Conservation (phyloP, 1,284 basidiomycete genomes). For the Neotropicomus parvogracilis region DNA sequence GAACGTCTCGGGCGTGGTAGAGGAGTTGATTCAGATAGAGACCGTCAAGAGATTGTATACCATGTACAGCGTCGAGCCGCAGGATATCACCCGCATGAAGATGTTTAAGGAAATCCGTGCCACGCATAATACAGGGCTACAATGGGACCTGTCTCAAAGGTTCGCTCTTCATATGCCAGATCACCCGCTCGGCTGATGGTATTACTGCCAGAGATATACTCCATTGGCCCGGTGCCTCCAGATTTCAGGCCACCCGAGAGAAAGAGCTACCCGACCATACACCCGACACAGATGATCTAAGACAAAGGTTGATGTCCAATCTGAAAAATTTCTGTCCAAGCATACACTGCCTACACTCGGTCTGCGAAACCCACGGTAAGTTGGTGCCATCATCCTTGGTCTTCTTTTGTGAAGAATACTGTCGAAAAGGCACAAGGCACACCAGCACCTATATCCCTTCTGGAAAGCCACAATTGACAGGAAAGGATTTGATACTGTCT, state of each 20-base stretch:
- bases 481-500: conserved; percentile 28
- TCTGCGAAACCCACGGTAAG: conserved; percentile 50
- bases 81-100: conserved; percentile 35
- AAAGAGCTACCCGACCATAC: conserved; percentile 8
- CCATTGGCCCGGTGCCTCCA: conserved; percentile 27
- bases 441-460: conserved; percentile 23
- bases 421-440: conserved; percentile 12
- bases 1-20: conserved; percentile 26
- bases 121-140: conserved; percentile 27
- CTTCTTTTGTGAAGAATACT: not conserved
- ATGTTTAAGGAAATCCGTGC: conserved; percentile 20
- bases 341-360: conserved; percentile 46
- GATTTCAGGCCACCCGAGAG: not conserved
- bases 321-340: conserved; percentile 51
- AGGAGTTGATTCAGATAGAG: conserved; percentile 46
- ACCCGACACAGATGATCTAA: conserved; percentile 28
- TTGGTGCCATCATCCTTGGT: not conserved
- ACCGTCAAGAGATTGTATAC: conserved; percentile 38
- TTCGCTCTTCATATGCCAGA: conserved; percentile 14
- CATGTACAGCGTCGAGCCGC: conserved; percentile 31
- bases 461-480: conserved; percentile 32
- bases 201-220: conserved; percentile 22
- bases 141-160: conserved; percentile 37
- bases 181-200: not conserved
- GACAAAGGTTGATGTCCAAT: conserved; percentile 33